A percentile compares a stretch with the other conserved stretches of the same genome.
These are phyloP conservation scores for Artemisia tridentata DNA, from an alignment of 129 eudicot species.

Conservation along the genomic window DNA sequence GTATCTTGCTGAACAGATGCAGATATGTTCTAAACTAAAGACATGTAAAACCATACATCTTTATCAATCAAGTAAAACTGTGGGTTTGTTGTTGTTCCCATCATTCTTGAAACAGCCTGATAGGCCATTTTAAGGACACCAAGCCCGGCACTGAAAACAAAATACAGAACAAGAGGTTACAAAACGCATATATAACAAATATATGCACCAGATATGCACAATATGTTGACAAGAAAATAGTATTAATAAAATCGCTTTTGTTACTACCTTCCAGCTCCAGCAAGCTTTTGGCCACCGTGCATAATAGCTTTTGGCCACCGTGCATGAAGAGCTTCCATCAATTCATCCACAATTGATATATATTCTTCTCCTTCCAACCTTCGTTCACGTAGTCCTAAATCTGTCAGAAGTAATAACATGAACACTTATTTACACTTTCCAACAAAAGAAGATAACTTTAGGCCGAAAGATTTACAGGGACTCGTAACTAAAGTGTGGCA, in stretches of 20 bases:
- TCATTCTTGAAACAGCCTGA: slow-evolving; percentile 80
- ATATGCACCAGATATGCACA: slow-evolving; percentile 8
- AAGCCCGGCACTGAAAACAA: slow-evolving; percentile 94
- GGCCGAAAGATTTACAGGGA: no score
- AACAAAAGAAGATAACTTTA: no score
- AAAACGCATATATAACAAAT: background rate
- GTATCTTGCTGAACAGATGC: background rate
- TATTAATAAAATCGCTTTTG: background rate
- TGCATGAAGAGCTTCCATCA: slow-evolving; percentile 92
- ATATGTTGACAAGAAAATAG: no score
- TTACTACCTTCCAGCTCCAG: slow-evolving; percentile 93
- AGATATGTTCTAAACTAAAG: no score
- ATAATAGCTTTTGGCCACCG: slow-evolving; percentile 99
- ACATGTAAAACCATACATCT: slow-evolving; percentile 57
- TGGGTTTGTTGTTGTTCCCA: slow-evolving; percentile 72
- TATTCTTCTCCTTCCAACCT: slow-evolving; percentile 97
- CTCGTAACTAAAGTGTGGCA: no score
- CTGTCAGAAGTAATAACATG: slow-evolving; percentile 42
- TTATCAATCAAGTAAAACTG: slow-evolving; percentile 96
- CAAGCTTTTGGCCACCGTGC: slow-evolving; percentile 99
- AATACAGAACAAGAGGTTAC: slow-evolving; percentile 18
- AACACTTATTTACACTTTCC: no score
- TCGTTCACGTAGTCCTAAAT: slow-evolving; percentile 85
- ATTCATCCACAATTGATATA: slow-evolving; percentile 81
- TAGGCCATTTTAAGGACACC: slow-evolving; percentile 95